phyloP scores from a whole-genome alignment of 1,139 yeast genomes.

The Nakaseomyces sp. region DNA sequence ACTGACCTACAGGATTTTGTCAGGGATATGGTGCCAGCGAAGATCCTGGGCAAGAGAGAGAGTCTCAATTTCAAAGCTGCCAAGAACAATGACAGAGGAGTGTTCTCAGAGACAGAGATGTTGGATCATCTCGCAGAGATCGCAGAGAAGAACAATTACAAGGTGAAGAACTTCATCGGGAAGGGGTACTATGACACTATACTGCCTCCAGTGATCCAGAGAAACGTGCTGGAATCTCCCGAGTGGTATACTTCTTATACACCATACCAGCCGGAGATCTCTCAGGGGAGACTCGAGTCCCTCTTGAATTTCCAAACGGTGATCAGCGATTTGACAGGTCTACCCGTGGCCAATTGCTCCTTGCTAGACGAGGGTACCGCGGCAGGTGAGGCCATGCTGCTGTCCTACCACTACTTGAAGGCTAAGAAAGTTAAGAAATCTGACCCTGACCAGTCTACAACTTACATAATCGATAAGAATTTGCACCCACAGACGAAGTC shows the following conservation, averaged over 20 bases:
- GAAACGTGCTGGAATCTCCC: conserved; percentile 86
- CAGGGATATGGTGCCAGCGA: conserved; percentile 64
- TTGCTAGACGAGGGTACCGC: conserved; percentile 95
- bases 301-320: conserved; percentile 85
- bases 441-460: background rate
- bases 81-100: too few species aligned
- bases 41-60: conserved; percentile 60
- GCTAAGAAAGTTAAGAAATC: conserved; percentile 48
- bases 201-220: conserved; percentile 85
- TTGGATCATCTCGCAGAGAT: conserved; percentile 55
- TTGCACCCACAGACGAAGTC: conserved; percentile 81
- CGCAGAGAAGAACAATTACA: conserved; percentile 64
- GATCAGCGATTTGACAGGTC: conserved; percentile 80
- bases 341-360: conserved; percentile 89
- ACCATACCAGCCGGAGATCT: conserved; percentile 96
- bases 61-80: conserved; percentile 36
- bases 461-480: conserved; percentile 62
- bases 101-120: conserved; percentile 77
- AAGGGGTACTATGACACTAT: conserved; percentile 90
- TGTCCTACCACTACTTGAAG: conserved; percentile 60
- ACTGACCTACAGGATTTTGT: conserved; percentile 63
- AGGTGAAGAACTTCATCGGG: conserved; percentile 70
- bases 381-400: conserved; percentile 93
- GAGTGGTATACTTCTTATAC: conserved; percentile 99
- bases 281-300: conserved; percentile 91